Conservation (phyloP, 1,284 basidiomycete genomes). For the Cystobasidium pallidum region DNA sequence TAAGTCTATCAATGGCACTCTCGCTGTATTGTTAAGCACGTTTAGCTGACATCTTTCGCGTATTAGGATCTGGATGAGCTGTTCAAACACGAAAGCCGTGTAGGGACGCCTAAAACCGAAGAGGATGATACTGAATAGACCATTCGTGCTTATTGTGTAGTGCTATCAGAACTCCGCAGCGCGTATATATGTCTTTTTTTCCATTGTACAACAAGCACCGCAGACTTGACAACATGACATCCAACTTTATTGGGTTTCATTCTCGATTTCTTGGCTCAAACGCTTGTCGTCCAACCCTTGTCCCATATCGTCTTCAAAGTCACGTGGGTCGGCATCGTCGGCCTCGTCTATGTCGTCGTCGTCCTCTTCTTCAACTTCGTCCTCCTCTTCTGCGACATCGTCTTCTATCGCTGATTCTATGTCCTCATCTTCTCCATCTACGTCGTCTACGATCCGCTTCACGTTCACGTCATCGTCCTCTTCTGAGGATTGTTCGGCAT, state of each 20-base stretch:
- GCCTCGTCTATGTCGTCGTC: slow-evolving; percentile 25
- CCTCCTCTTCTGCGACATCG: slow-evolving; percentile 6
- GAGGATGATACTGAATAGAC: neutral
- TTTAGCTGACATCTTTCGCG: too few species aligned
- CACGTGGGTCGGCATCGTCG: slow-evolving; percentile 7
- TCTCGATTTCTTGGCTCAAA: neutral
- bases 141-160: neutral
- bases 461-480: slow-evolving; percentile 23
- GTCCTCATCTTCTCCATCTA: slow-evolving; percentile 5
- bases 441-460: neutral
- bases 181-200: neutral
- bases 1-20: too few species aligned
- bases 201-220: neutral
- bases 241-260: neutral
- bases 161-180: neutral
- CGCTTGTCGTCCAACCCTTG: slow-evolving; percentile 23
- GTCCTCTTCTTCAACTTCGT: slow-evolving; percentile 23
- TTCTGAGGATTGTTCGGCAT: slow-evolving; percentile 1
- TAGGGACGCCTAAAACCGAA: slow-evolving; percentile 8
- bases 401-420: slow-evolving; percentile 17
- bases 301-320: slow-evolving; percentile 31
- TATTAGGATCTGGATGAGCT: slow-evolving; percentile 34
- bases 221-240: neutral
- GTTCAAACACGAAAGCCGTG: slow-evolving; percentile 33
- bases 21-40: too few species aligned